Base-by-base conservation (phyloP, 202 grass and related monocot species). In the Setaria viridis region DNA sequence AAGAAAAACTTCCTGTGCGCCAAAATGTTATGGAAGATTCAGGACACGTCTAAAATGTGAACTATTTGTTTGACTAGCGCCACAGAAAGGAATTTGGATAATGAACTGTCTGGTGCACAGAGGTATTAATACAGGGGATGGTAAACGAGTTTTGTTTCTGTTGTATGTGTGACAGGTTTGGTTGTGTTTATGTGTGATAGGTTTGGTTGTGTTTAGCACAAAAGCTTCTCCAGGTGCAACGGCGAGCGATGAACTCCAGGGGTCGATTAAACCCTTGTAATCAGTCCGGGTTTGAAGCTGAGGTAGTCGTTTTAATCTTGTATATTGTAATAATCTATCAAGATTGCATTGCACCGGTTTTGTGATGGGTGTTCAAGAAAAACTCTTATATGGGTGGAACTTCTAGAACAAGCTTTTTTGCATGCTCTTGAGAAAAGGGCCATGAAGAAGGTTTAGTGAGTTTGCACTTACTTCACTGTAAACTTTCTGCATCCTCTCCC, bases 1-100 rank as follows among this genome's bases (percentile, higher is more conserved):
- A 6, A 72, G 5, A 49, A 16, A 43, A 72, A 48, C 25, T 70
- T 70, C 43, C n/a, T 72, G 3, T 71, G 11, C 32, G n/a, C 5
- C n/a, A 49, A 72, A 48, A 72, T 72, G 70, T 50, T 51, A 32
- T 33, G 70, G 46, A 50, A 72, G 70, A 72, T 21, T 72, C 32
- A 1, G 46, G 8, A 32, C n/a, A 16, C 25, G 1, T 33, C 16
- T 14, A 71, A 29, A 72, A 49, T 72, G 21, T 49, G 69, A 71
- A 71, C 45, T 29, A 49, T 49, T 71, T 71, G 5, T 48, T 30
- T 46, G n/a, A 60, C 57, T 25, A 60, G 45, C 13, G 8, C 13
- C 48, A n/a, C 43, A 48, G 5, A 71, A 71, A 71, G 6, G 25
- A 11, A 30, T 48, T 30, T 49, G 69, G 43, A 29, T 2, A 72